phyloP scores from a whole-genome alignment of 305 asterid genomes.

The Nicotiana rustica region DNA sequence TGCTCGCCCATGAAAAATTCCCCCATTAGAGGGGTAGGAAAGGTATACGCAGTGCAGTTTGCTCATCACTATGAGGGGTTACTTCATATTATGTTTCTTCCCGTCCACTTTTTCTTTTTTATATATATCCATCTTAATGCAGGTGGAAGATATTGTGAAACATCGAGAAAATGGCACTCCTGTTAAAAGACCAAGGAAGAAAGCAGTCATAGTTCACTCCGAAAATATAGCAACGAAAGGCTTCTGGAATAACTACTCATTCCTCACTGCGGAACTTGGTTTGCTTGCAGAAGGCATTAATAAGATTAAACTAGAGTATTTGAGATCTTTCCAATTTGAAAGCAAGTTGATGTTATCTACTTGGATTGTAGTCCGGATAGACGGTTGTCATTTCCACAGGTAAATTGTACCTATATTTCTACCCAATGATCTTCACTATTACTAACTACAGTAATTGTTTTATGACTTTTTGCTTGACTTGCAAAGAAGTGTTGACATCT shows the following conservation, averaged over 20 bases:
- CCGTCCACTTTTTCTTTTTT: not conserved
- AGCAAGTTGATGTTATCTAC: slow-evolving; percentile 65
- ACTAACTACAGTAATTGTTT: not conserved
- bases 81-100: slow-evolving; percentile 2
- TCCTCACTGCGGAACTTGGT: slow-evolving; percentile 69
- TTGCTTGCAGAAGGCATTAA: slow-evolving; percentile 54
- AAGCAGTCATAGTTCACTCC: slow-evolving; percentile 56
- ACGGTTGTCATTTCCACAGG: slow-evolving; percentile 97
- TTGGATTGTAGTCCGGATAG: slow-evolving; percentile 82
- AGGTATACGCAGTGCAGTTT: not conserved
- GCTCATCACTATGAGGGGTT: not conserved
- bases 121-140: slow-evolving; percentile 32
- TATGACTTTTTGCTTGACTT: slow-evolving; percentile 13
- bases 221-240: slow-evolving; percentile 71
- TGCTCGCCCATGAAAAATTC: not conserved
- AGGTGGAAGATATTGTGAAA: slow-evolving; percentile 82
- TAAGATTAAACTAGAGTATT: slow-evolving; percentile 61
- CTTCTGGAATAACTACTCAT: slow-evolving; percentile 66
- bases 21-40: not conserved
- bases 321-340: slow-evolving; percentile 68
- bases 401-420: slow-evolving; percentile 40
- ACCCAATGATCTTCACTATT: not conserved
- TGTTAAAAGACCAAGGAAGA: slow-evolving; percentile 66
- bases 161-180: slow-evolving; percentile 69
- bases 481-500: not conserved